Conservation (phyloP, 2,329 filamentous ascomycete species). For the Colletotrichum ledebouriae region DNA sequence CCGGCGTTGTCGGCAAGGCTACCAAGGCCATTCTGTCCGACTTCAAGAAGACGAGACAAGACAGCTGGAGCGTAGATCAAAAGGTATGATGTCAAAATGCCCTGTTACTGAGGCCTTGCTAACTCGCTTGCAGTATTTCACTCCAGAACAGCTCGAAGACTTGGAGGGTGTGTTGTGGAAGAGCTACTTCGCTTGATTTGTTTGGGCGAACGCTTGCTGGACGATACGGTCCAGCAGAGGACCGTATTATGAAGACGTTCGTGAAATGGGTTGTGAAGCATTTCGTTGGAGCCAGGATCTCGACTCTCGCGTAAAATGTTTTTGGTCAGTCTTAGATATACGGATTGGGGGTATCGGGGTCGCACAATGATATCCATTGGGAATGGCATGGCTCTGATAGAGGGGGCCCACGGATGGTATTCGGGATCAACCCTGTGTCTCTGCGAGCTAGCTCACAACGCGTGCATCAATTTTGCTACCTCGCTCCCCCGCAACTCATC, state of each 20-base stretch:
- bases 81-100: slow-evolving; percentile 75
- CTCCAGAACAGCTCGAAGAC: slow-evolving; percentile 92
- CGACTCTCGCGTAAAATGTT: slow-evolving; percentile 3
- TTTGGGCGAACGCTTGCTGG: background rate
- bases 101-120: slow-evolving; percentile 47
- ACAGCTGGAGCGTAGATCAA: slow-evolving; percentile 98
- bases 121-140: slow-evolving; percentile 75
- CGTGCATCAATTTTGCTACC: background rate
- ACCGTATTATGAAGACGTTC: background rate
- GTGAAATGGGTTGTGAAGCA: background rate
- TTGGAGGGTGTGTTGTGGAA: slow-evolving; percentile 98
- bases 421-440: slow-evolving; percentile 22
- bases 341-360: slow-evolving; percentile 1
- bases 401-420: slow-evolving; percentile 10
- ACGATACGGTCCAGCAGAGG: background rate
- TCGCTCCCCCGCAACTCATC: too few species aligned
- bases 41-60: slow-evolving; percentile 99
- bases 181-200: slow-evolving; percentile 90
- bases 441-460: slow-evolving; percentile 18
- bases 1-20: slow-evolving; percentile 93
- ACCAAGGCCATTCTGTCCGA: slow-evolving; percentile 95
- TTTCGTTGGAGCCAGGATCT: background rate
- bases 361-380: slow-evolving; percentile 32
- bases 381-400: slow-evolving; percentile 26
- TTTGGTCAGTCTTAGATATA: slow-evolving; percentile 25